Conservation (phyloP, 2,329 filamentous ascomycete species). For the Sclerotinia spermophila region DNA sequence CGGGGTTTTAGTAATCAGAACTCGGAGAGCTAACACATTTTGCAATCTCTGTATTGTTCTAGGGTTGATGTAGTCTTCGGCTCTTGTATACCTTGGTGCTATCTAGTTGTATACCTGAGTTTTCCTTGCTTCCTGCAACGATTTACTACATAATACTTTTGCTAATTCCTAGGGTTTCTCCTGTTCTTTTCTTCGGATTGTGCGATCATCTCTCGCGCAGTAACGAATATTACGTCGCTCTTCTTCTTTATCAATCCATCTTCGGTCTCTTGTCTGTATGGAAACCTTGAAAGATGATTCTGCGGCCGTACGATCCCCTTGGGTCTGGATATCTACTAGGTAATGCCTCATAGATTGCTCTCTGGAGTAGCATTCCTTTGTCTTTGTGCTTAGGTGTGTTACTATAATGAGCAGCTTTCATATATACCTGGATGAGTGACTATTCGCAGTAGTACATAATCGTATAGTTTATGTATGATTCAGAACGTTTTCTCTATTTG, state of each 20-base stretch:
- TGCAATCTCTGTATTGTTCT: neutral
- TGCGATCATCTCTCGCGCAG: neutral
- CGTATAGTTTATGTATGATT: neutral
- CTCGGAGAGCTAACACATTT: no score
- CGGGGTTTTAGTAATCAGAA: neutral
- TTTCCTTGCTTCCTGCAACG: neutral
- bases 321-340: slow-evolving; percentile 48
- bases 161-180: neutral
- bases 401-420: slow-evolving; percentile 99
- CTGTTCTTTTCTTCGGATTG: neutral
- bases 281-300: neutral
- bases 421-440: slow-evolving; percentile 71
- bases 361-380: slow-evolving; percentile 98
- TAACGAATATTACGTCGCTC: neutral
- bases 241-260: neutral
- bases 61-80: neutral
- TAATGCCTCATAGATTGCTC: slow-evolving; percentile 62
- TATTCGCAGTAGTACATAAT: neutral
- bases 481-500: neutral
- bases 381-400: slow-evolving; percentile 87
- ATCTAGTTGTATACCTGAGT: neutral
- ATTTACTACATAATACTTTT: neutral
- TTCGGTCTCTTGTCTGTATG: neutral
- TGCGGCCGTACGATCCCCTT: slow-evolving; percentile 45
- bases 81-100: neutral